Evolutionary conservation across 1,284 basidiomycete genomes (phyloP).

Genomic region (Sanghuangporus sanghuang): DNA sequence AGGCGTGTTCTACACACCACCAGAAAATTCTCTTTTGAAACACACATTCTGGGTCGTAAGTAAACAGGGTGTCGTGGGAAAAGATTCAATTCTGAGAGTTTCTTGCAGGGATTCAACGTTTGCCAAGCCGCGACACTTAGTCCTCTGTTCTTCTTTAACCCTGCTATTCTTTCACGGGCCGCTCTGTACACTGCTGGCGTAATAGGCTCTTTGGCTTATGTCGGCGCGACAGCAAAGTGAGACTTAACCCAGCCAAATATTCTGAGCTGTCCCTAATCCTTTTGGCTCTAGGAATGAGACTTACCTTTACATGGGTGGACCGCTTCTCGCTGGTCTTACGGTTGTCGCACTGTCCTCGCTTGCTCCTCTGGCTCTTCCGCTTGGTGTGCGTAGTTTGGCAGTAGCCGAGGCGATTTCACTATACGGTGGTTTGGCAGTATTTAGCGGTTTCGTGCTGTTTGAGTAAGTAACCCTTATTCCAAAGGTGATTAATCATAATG

Average conservation of each 20-base stretch:
- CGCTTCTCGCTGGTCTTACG: constrained; percentile 78
- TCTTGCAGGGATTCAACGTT: constrained; percentile 71
- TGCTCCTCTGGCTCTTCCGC: constrained; percentile 83
- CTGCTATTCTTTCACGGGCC: constrained; percentile 81
- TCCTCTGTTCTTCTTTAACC: constrained; percentile 82
- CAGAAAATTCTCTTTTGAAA: constrained; percentile 67
- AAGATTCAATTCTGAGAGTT: not conserved
- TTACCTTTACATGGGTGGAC: constrained; percentile 82
- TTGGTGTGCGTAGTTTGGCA: constrained; percentile 73
- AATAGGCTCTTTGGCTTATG: constrained; percentile 79
- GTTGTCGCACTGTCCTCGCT: constrained; percentile 83
- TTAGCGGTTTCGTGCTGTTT: constrained; percentile 82
- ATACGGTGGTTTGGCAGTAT: constrained; percentile 85
- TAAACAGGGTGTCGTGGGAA: constrained; percentile 15
- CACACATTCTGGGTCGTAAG: constrained; percentile 74
- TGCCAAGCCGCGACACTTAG: constrained; percentile 83
- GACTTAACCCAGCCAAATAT: constrained; percentile 20
- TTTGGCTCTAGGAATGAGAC: constrained; percentile 60
- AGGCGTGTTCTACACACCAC: constrained; percentile 69
- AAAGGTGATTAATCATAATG: not conserved
- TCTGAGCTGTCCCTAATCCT: constrained; percentile 8
- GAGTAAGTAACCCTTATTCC: constrained; percentile 47
- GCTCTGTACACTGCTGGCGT: constrained; percentile 87
- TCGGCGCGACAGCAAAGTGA: constrained; percentile 84
- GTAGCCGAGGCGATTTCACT: constrained; percentile 76